Conservation (phyloP, 129 eudicot genomes). For the Flaveria brownii region DNA sequence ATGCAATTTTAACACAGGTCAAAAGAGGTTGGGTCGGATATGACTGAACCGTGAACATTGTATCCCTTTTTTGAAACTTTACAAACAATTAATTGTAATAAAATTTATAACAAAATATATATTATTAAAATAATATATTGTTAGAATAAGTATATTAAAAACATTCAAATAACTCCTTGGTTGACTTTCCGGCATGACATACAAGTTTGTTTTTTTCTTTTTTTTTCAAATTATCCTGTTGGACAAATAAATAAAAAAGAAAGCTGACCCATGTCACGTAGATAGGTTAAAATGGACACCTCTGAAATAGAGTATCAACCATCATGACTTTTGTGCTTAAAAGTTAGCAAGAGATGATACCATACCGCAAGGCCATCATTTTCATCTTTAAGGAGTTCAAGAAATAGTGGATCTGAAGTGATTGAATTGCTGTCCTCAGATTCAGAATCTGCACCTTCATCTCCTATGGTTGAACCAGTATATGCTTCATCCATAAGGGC, state of each 20-base stretch:
- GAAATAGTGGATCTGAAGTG: constrained; percentile 81
- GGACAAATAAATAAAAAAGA: background rate
- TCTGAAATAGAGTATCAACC: background rate
- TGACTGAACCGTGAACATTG: background rate
- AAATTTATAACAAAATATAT: background rate
- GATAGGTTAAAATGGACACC: background rate
- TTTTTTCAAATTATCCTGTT: background rate
- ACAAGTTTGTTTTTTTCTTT: too few relatives aligned
- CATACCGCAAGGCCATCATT: constrained; percentile 97
- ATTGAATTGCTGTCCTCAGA: constrained; percentile 81
- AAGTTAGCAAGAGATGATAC: constrained; percentile 18
- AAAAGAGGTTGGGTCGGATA: background rate
- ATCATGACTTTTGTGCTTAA: background rate
- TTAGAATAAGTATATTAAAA: background rate
- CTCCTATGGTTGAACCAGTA: constrained; percentile 92
- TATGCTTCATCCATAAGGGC: constrained; percentile 99
- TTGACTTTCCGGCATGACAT: background rate
- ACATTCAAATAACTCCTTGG: background rate
- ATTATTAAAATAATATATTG: background rate
- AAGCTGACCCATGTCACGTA: background rate
- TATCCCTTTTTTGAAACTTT: background rate
- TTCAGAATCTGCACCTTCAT: constrained; percentile 93
- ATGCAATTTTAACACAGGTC: background rate
- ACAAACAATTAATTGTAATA: background rate
- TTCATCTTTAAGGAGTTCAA: constrained; percentile 95